These are phyloP conservation scores for Stephanocyclus meneghinianus DNA, from an alignment of 352 stramenopile species.

Conservation along the genomic window DNA sequence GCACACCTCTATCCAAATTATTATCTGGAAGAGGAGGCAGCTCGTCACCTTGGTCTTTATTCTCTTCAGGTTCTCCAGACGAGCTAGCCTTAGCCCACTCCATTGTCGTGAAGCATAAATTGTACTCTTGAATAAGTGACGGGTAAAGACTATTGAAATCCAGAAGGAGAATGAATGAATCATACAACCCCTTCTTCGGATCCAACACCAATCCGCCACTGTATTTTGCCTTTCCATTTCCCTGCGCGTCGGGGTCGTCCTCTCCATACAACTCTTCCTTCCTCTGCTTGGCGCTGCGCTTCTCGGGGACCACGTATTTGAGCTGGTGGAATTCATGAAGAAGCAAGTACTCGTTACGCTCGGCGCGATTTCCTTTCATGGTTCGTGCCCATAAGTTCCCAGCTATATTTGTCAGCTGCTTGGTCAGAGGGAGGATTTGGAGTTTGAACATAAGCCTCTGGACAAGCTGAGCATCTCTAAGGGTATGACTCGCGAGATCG, in stretches of 20 bases:
- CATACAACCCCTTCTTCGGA: conserved; percentile 99
- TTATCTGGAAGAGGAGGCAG: conserved; percentile 85
- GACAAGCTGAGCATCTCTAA: conserved; percentile 95
- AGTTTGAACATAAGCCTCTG: conserved; percentile 96
- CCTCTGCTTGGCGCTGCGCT: conserved; percentile 62
- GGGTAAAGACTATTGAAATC: conserved; percentile 99
- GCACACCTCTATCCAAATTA: conserved; percentile 88
- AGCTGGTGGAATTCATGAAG: conserved; percentile 97
- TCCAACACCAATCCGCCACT: conserved; percentile 98
- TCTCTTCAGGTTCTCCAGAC: conserved; percentile 57
- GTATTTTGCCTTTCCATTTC: conserved; percentile 90
- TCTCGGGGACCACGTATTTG: conserved; percentile 98
- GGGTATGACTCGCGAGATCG: conserved; percentile 90
- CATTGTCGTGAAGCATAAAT: conserved; percentile 99
- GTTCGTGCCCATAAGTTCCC: conserved; percentile 97
- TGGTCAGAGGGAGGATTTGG: conserved; percentile 96
- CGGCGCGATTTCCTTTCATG: conserved; percentile 95
- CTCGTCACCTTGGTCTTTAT: conserved; percentile 60
- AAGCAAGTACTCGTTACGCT: conserved; percentile 99
- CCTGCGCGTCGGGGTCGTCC: conserved; percentile 15
- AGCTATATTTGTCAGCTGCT: conserved; percentile 97
- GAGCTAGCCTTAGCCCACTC: conserved; percentile 84
- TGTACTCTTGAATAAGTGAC: conserved; percentile 99
- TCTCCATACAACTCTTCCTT: conserved; percentile 45
- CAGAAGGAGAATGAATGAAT: conserved; percentile 99